Base-by-base conservation (phyloP, 768 basidiomycete species). In the Suillus brevipes region DNA sequence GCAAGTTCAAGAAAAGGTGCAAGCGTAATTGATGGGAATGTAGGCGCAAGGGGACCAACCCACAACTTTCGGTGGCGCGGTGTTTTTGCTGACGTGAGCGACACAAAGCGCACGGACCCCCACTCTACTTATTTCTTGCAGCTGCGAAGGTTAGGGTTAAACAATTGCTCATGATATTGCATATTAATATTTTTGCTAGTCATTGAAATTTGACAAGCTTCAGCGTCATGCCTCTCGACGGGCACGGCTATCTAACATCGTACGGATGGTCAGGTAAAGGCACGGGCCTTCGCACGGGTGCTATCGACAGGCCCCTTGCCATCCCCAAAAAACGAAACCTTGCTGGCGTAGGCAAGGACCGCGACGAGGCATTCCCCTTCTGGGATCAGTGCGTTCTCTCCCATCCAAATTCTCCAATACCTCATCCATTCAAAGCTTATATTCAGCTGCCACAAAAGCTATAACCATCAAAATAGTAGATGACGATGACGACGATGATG, bases 291-390 rank as follows among this genome's bases (percentile, higher is more conserved):
- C 88, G 94, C 36, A 80, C 89, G 14, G 95, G 92, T 7, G 90
- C 93, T 60, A 87, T 95, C 45, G 82, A 81, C 23, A 83, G 86
- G 8, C 95, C 95, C 1, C 78, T 98, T 38, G 84, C 89, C 6
- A 85, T 95, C 47, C 83, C 89, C 2, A 90, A 91, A 74, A 97
- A 97, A 81, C 90, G 89, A 78, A 92, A 84, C 6, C 81, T 96
- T n/a, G 80, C 86, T 12, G 95, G 95, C 2, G 77, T 98, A 64
- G 95, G 95, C 63, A 95, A 94, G 75, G 94, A 98, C 75, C 85
- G 95, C 68, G 95, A 97, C 72, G 95, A 96, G 70, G 94, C 94
- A 0, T 95, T 95, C 74, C 95, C 95, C 60, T 98, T 98, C 84
- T 98, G 95, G 95, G 95, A 98, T 75, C 94, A 97, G 95, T 97